Evolutionary conservation across 2,329 filamentous ascomycete species (phyloP), one percentile per base, ranked within the genome.

Genomic region (Penicillium polonicum): DNA sequence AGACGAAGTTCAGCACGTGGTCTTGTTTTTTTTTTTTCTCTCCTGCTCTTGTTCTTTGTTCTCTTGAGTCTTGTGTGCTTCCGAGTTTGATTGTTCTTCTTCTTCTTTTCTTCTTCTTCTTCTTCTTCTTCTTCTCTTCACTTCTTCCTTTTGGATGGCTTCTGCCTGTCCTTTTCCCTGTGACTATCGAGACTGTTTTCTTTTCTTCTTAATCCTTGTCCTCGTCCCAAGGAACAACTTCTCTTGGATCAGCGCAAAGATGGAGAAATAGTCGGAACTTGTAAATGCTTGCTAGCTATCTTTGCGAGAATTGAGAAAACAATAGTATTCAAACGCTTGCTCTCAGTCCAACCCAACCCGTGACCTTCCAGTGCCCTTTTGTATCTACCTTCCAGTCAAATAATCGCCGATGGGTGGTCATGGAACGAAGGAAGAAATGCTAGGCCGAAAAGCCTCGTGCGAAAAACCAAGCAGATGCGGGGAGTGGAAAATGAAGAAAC

Each of bases 261-360:
- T 70, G 68, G 67, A 72, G 68, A 69, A 68, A 70, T 65, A 69
- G 71, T 68, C 72, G 68, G 63, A 74, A 72, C 65, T 74, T 75
- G 72, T 76, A 73, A 76, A 77, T 76, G 73, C 69, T 77, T 76
- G 73, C 74, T 78, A 77, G 74, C 75, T 77, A 77, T 72, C 67
- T 74, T 72, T 64, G 71, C 69, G 72, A 71, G 69, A 73, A 64
- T 68, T 67, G 69, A 52, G 38, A 73, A 67, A 72, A 67, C 73
- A 73, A 66, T 71, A 72, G 38, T 48, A 55, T 55, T 48, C 64
- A 75, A 65, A 70, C 66, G 65, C 70, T 63, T 65, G 61, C 63
- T 64, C 63, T 67, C 68, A 66, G 66, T 66, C 63, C 63, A 63
- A 62, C 65, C 66, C 58, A 65, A 63, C 62, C 69, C 64, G 61